Conservation (phyloP, 1,284 basidiomycete species). For the Irpex sp. region DNA sequence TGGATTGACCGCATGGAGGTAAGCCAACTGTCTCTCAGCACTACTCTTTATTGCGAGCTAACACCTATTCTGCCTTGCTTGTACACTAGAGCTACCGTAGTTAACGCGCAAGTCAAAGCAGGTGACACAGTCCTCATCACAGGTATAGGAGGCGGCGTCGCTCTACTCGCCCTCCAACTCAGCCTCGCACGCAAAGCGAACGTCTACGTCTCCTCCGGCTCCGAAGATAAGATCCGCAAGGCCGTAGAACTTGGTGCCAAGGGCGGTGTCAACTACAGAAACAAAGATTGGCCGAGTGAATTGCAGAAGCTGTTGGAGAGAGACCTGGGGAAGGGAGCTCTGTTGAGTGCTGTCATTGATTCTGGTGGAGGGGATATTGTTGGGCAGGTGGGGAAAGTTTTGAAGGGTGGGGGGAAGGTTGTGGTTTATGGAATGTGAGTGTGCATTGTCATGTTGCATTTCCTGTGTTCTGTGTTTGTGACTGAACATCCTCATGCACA, state of each 20-base stretch:
- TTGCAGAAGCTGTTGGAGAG: conserved; percentile 49
- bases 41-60: neutral
- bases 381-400: conserved; percentile 48
- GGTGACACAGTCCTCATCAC: conserved; percentile 80
- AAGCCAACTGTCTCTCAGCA: conserved; percentile 3
- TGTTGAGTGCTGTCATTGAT: conserved; percentile 76
- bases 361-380: conserved; percentile 79
- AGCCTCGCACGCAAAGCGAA: conserved; percentile 75
- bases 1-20: conserved; percentile 84
- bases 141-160: conserved; percentile 82
- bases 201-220: conserved; percentile 83
- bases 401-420: conserved; percentile 72
- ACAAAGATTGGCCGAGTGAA: conserved; percentile 66
- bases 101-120: conserved; percentile 60
- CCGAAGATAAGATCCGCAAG: conserved; percentile 63
- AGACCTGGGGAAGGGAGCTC: conserved; percentile 26
- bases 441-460: no score
- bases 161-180: conserved; percentile 73
- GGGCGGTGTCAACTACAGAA: conserved; percentile 75
- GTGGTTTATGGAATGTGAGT: conserved; percentile 77
- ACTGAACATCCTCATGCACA: conserved; percentile 26
- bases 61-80: neutral
- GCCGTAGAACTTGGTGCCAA: conserved; percentile 73
- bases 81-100: conserved; percentile 46
- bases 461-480: neutral